phyloP scores from a whole-genome alignment of 2,329 filamentous ascomycete species.

The Pseudogymnoascus sp. region DNA sequence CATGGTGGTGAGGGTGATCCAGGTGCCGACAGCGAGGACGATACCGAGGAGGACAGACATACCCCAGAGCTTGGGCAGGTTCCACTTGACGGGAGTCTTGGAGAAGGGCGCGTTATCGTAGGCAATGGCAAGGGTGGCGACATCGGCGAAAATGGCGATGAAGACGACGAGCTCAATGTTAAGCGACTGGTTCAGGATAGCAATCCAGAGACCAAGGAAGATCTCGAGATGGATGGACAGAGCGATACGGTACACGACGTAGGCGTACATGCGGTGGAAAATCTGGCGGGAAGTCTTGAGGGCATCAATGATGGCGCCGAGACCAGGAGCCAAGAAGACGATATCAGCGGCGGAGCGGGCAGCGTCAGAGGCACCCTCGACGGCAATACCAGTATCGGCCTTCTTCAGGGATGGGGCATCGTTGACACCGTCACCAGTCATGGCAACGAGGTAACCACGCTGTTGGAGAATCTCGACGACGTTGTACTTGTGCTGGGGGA shows the following conservation, averaged over 20 bases:
- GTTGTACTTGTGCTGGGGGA: constrained; percentile 92
- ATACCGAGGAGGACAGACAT: constrained; percentile 80
- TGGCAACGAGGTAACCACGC: constrained; percentile 87
- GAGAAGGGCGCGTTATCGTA: constrained; percentile 90
- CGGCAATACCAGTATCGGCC: constrained; percentile 92
- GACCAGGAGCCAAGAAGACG: constrained; percentile 84
- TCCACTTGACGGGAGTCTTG: constrained; percentile 86
- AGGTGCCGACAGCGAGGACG: constrained; percentile 74
- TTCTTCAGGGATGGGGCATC: constrained; percentile 89
- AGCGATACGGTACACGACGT: constrained; percentile 91
- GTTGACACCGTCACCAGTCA: constrained; percentile 95
- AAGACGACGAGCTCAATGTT: constrained; percentile 86
- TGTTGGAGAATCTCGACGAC: constrained; percentile 90
- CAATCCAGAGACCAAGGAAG: constrained; percentile 87
- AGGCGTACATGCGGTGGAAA: constrained; percentile 95
- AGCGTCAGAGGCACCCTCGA: constrained; percentile 85
- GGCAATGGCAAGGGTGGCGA: constrained; percentile 83
- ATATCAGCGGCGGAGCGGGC: constrained; percentile 88
- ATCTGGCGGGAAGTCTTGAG: constrained; percentile 91
- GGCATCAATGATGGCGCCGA: constrained; percentile 86
- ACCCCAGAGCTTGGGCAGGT: constrained; percentile 87
- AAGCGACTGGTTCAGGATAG: constrained; percentile 73
- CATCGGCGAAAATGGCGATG: constrained; percentile 90
- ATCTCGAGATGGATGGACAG: constrained; percentile 86
- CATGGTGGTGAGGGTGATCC: constrained; percentile 86